Base-by-base conservation (phyloP, 2,329 filamentous ascomycete species). In the Colletotrichum sp. region DNA sequence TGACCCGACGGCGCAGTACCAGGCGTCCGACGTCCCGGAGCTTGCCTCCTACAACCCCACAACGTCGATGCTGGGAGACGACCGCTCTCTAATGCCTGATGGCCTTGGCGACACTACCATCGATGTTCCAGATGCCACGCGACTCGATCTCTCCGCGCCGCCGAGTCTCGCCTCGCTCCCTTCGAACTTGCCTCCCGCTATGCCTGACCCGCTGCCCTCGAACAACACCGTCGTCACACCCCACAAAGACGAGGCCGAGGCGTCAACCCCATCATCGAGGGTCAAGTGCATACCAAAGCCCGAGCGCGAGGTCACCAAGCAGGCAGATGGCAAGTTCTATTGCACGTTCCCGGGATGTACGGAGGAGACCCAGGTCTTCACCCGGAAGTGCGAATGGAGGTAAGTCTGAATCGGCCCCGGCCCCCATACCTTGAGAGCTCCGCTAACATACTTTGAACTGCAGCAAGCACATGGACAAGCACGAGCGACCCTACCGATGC, bases 401-500 rank as follows among this genome's bases (percentile, higher is more conserved):
- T 97, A 88, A 91, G 95, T 90, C 34, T 49, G 1, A 26, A 21
- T 10, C 30, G 21, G 10, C 32, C 8, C n/a, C 72, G 21, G 15
- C 21, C 49, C 24, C 7, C 0, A 49, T 8, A 28, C 21, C 21
- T 28, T 28, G n/a, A 34, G 26, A 60, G 36, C 34, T 44, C 13
- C 71, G 78, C 80, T 85, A 79, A 85, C 77, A 34, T 32, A 12
- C 70, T 32, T 67, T 8, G 36, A 21, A 39, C 16, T 16, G 8
- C 79, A 98, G 95, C 83, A 98, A 99, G 87, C 96, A 99, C 84
- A 98, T 98, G 96, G 96, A 99, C 86, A 98, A 98, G 84, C 96
- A 99, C 83, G 96, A 98, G 80, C 91, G 96, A 15, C 96, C 96
- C 2, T 99, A 98, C 83, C 95, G 96, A 81, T 99, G 96, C 84